These are phyloP conservation scores for Diversispora epigaea DNA, from an alignment of 192 early-diverging fungal genomes.

Conservation along the genomic window DNA sequence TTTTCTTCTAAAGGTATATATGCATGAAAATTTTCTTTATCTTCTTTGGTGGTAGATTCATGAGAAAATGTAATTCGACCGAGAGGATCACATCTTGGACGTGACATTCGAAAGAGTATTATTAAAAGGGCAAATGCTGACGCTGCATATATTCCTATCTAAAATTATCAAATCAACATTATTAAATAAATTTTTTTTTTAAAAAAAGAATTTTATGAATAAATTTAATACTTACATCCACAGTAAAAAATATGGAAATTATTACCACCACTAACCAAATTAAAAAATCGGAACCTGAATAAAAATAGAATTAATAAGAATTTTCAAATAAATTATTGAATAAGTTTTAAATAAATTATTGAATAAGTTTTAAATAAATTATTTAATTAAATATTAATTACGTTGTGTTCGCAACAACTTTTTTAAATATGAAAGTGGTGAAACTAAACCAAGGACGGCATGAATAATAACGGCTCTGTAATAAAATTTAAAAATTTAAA, in stretches of 20 bases:
- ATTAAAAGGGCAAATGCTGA: conserved; percentile 71
- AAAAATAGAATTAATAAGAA: too few species aligned
- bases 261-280: too few species aligned
- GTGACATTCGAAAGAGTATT: conserved; percentile 77
- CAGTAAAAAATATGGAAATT: too few species aligned
- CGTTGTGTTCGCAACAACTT: conserved; percentile 64
- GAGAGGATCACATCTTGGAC: conserved; percentile 60
- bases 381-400: conserved; percentile 15
- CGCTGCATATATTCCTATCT: conserved; percentile 79
- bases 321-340: too few species aligned
- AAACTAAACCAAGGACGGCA: conserved; percentile 78
- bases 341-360: conserved; percentile 38
- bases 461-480: conserved; percentile 75
- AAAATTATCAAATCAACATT: conserved; percentile 41
- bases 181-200: conserved; percentile 35
- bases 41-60: conserved; percentile 7
- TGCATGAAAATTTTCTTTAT: not conserved
- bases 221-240: conserved; percentile 39
- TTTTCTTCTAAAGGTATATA: conserved; percentile 35
- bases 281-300: too few species aligned
- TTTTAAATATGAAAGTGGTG: conserved; percentile 57
- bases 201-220: conserved; percentile 36
- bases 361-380: conserved; percentile 34
- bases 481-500: not conserved
- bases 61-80: conserved; percentile 38